Base-by-base conservation (phyloP, 1,284 basidiomycete genomes). In the Butyriboletus regius region DNA sequence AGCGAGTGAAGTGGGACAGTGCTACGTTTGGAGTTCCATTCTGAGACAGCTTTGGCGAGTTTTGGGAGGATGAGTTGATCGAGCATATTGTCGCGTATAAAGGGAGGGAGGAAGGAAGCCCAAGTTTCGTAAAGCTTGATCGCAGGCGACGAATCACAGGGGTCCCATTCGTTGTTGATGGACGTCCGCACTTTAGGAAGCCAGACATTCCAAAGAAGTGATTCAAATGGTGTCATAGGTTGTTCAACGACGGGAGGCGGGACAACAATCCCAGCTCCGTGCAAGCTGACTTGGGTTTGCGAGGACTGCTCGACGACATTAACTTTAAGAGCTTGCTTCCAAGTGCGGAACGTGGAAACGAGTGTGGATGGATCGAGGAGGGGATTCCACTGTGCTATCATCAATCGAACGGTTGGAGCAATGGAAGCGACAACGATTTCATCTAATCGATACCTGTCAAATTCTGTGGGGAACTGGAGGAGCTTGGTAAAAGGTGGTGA, bases 21-120 rank as follows among this genome's bases (percentile, higher is more conserved):
- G 46, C 76, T 77, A 28, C 71, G 71, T 58, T 79, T 79, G 5
- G 82, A 72, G 60, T 75, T 85, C 92, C 95, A 97, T 31, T 88
- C 82, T 5, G 81, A 76, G n/a, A 98, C 80, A 2, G 91, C 83
- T 47, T 83, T 82, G 37, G 82, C 78, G 3, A 99, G 77, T 68
- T 97, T 97, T 1, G 96, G 96, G 15, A 98, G 71, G 37, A 98
- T 77, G 26, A 99, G 82, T 67, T 99, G 96, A 62, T 98, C 92
- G 50, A 98, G 78, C 50, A 98, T 75, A 64, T 98, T 99, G 71
- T 98, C 95, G 39, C 81, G 81, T 54, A 98, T 84, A 70, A 98
- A 99, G 0, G 76, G 75, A 0, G 96, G 96, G 1, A 98, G 75
- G 47, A 96, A 80, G 0, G 81, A 75, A 3, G 82, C 80, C 96